Evolutionary conservation across 2,329 filamentous ascomycete species (phyloP).

Genomic region (Sporothrix phasma): DNA sequence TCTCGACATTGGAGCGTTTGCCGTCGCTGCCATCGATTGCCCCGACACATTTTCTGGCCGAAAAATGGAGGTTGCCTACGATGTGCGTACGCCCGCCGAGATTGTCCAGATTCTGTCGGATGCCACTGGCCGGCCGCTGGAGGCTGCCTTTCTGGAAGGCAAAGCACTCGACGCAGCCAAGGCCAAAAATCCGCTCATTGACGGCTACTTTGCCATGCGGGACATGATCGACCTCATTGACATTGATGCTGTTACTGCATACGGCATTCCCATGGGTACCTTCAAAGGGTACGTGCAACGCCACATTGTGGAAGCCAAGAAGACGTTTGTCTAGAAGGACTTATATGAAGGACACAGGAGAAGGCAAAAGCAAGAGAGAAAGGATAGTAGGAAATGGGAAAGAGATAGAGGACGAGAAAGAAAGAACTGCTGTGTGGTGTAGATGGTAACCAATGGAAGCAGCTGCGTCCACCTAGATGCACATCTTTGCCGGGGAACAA

Average conservation of each 20-base stretch:
- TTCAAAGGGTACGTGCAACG: conserved; percentile 1
- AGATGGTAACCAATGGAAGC: too few species aligned
- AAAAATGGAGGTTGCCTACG: not conserved
- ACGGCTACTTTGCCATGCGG: conserved; percentile 3
- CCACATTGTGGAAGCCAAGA: not conserved
- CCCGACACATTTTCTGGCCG: not conserved
- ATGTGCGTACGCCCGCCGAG: conserved; percentile 4
- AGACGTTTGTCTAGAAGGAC: not conserved
- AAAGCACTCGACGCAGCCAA: not conserved
- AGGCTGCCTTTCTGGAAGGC: not conserved
- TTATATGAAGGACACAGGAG: too few species aligned
- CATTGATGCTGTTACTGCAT: not conserved
- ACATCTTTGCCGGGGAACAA: too few species aligned
- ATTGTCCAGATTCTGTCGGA: not conserved
- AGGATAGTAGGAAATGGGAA: too few species aligned
- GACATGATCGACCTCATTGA: not conserved
- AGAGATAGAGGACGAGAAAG: not conserved
- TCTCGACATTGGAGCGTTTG: conserved; percentile 38
- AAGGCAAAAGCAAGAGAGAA: too few species aligned
- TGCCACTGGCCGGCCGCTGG: not conserved
- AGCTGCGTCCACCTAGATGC: too few species aligned
- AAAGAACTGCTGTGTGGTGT: too few species aligned
- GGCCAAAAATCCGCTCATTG: not conserved
- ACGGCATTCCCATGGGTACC: not conserved
- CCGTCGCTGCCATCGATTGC: conserved; percentile 30